Evolutionary conservation across 495 filamentous ascomycete species (phyloP), one percentile per base, ranked within the genome.

Genomic region (Trichoderma asperelloides): DNA sequence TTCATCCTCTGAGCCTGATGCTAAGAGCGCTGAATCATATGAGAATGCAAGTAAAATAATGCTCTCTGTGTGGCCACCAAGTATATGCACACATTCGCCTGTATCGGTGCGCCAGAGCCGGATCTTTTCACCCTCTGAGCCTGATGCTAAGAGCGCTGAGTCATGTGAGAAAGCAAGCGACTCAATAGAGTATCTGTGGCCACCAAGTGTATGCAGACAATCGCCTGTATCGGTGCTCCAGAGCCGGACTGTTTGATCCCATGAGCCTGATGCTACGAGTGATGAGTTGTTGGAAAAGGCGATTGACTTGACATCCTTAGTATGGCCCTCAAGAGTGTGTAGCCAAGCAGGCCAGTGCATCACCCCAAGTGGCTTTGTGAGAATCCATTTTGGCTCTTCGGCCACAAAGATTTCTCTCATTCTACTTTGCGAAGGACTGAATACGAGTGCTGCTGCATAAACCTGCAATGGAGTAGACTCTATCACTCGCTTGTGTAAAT

Each of bases 361-460:
- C 3, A 63, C 66, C 16, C 68, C 55, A 16, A 40, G 27, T 12
- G 63, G 66, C 30, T 66, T 68, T 2, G n/a, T 25, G 9, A 8
- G n/a, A 18, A 68, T 63, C 69, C 69, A 70, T 7, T 66, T 4
- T 1, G 69, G 69, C 15, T 66, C 63, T 47, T 69, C 41, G 18
- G 23, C 40, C 28, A 25, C 16, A 62, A 63, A 71, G 39, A 41
- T 11, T 0, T 55, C 25, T 47, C 55, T 33, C 16, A 63, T 43
- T 21, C 47, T 1, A 27, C 68, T 64, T 13, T 41, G 28, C 1
- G 8, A 9, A n/a, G 68, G 71, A 57, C 68, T 70, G 55, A 73
- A 73, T 27, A 73, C 37, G 37, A 73, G 68, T 0, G 68, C 69
- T 8, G 70, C 69, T 4, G 30, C 67, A 66, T 73, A 73, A 4